Evolutionary conservation across 1,284 basidiomycete genomes (phyloP), one percentile per base, ranked within the genome.

Genomic region (Leccinum fuscescens): DNA sequence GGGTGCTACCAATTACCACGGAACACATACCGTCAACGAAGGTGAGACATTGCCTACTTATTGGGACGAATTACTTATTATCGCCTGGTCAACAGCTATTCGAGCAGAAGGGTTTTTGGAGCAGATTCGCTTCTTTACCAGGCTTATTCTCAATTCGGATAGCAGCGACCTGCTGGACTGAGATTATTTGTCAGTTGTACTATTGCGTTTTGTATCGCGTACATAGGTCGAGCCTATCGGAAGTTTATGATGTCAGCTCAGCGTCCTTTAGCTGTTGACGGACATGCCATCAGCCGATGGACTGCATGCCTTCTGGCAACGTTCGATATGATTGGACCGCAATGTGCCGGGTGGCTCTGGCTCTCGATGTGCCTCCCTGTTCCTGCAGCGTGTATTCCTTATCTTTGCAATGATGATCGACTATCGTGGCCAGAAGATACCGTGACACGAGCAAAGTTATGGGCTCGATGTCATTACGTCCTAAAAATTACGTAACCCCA

Each of bases 21-120:
- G 79, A 6, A 72, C 79, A 24, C 87, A 88, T 67, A 86, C 87
- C 3, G 74, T 81, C 31, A 78, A 84, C 56, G 82, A 83, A 72
- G 76, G 77, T 72, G 44, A 59, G 62, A 55, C 11, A 14, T 3
- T 22, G 44, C 2, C 20, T 46, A 2, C 6, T 46, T 14, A 7
- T 7, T 46, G 44, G 44, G 12, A 46, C 20, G 44, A 46, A 22
- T 46, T 46, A 14, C 20, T 46, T 46, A 46, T 22, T 6, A 22
- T 46, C 17, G 44, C 12, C 12, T 22, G 44, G 27, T 44, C 27
- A 22, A 17, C 20, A 77, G 74, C 74, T 48, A 65, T 77, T 3
- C 65, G 65, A 17, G 74, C 67, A 29, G 74, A 75, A 52, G 69
- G 67, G 1, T 69, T 77, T 53, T 62, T 78, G 57, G 77, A 78